Evolutionary conservation across 2,329 filamentous ascomycete genomes (phyloP).

Genomic region (Stemphylium vesicarium): DNA sequence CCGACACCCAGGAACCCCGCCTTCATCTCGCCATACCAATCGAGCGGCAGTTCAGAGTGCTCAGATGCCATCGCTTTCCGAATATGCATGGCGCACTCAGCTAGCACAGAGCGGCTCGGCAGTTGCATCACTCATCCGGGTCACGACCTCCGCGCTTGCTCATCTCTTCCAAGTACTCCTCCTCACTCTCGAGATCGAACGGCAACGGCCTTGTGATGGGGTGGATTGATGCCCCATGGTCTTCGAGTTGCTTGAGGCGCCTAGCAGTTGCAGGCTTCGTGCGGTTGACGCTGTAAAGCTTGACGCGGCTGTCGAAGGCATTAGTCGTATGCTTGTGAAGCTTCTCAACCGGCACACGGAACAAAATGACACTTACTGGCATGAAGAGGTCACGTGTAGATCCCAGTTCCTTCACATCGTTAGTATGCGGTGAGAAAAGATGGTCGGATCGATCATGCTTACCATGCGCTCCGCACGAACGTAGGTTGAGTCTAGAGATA

Average conservation of each 20-base stretch:
- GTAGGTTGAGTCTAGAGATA: constrained; percentile 50
- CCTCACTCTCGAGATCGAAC: constrained; percentile 58
- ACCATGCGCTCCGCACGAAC: constrained; percentile 53
- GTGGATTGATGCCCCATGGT: constrained; percentile 54
- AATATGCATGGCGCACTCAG: no score
- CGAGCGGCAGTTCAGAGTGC: no score
- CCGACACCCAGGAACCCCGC: no score
- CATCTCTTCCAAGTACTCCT: constrained; percentile 57
- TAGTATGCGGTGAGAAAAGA: constrained; percentile 8
- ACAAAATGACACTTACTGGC: constrained; percentile 51
- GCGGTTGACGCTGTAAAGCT: constrained; percentile 68
- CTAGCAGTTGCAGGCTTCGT: constrained; percentile 56
- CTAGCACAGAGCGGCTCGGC: not conserved
- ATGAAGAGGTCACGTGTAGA: constrained; percentile 68
- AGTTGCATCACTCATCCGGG: constrained; percentile 49
- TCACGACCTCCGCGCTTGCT: constrained; percentile 50
- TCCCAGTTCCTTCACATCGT: constrained; percentile 65
- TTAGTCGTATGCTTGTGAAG: not conserved
- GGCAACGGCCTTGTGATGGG: constrained; percentile 62
- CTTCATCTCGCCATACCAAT: no score
- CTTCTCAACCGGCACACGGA: no score
- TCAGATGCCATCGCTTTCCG: no score
- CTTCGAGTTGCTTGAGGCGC: constrained; percentile 60
- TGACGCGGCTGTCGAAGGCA: constrained; percentile 25
- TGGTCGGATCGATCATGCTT: constrained; percentile 16